Percentiles rank a stretch among this genome's conserved stretches.
phyloP scores from a whole-genome alignment of 306 rosid species.

The Acacia confusa region DNA sequence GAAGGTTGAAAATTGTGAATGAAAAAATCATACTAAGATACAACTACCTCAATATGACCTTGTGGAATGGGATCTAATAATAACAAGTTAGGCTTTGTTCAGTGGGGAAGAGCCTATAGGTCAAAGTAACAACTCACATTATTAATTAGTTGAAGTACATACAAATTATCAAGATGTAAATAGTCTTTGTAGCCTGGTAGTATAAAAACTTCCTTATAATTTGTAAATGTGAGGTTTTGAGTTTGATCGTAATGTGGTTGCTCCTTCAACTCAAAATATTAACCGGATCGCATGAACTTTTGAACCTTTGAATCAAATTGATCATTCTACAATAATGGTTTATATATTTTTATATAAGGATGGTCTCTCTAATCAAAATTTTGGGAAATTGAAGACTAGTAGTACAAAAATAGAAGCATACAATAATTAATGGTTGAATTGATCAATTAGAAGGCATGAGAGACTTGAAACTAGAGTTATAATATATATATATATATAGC shows the following conservation, averaged over 20 bases:
- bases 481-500: not conserved
- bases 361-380: not conserved
- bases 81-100: no score
- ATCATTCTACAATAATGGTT: not conserved
- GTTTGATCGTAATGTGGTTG: no score
- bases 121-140: not conserved
- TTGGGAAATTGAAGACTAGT: not conserved
- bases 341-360: not conserved
- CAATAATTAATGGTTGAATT: not conserved
- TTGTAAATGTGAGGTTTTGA: no score
- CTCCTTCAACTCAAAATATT: no score
- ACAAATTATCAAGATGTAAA: not conserved
- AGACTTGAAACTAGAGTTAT: not conserved
- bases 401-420: not conserved
- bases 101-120: not conserved
- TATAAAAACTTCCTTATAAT: no score
- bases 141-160: not conserved
- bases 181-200: rapidly evolving
- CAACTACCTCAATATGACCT: no score
- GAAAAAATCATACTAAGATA: no score
- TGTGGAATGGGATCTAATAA: no score
- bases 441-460: slow-evolving; percentile 7
- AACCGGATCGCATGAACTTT: no score
- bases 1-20: no score
- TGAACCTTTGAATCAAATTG: not conserved